Conservation (phyloP, 495 filamentous ascomycete genomes). For the Alectoria sarmentosa region DNA sequence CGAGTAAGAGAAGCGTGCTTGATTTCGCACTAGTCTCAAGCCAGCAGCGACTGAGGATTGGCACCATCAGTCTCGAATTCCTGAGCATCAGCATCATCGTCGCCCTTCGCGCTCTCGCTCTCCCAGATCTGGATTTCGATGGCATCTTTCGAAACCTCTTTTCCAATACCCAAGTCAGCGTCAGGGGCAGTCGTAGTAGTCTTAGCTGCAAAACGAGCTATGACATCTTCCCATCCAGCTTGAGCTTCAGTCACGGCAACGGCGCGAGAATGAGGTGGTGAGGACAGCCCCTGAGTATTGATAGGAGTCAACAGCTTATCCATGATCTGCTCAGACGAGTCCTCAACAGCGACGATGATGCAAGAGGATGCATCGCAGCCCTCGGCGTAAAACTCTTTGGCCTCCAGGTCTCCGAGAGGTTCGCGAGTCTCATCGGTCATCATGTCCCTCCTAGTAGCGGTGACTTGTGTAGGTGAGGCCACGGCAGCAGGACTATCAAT, state of each 20-base stretch:
- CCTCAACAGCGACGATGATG: conserved; percentile 52
- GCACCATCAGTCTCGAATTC: background rate
- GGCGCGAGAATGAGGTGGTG: background rate
- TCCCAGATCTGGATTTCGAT: conserved; percentile 53
- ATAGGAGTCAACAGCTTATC: conserved; percentile 26
- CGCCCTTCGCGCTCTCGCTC: conserved; percentile 52
- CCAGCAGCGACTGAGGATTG: background rate
- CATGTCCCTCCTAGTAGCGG: conserved; percentile 30
- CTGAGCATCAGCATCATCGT: conserved; percentile 19
- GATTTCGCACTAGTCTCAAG: background rate
- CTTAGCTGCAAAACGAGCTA: conserved; percentile 14
- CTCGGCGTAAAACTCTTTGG: conserved; percentile 64
- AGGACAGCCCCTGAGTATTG: conserved; percentile 14
- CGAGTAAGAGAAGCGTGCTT: background rate
- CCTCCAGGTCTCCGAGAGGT: conserved; percentile 63
- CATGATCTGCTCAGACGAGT: conserved; percentile 30
- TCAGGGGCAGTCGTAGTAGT: conserved; percentile 20
- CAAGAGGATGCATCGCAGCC: conserved; percentile 57
- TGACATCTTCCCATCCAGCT: conserved; percentile 17
- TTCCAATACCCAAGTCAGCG: background rate
- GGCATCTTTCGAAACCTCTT: conserved; percentile 12
- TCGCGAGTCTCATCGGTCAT: conserved; percentile 52
- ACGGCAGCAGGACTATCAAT: conserved; percentile 20
- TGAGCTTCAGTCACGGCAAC: conserved; percentile 5
- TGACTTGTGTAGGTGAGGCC: conserved; percentile 6